Evolutionary conservation across 805 yeast genomes (phyloP), one percentile per base, ranked within the genome.

Genomic region (Monosporozyma aerobia): DNA sequence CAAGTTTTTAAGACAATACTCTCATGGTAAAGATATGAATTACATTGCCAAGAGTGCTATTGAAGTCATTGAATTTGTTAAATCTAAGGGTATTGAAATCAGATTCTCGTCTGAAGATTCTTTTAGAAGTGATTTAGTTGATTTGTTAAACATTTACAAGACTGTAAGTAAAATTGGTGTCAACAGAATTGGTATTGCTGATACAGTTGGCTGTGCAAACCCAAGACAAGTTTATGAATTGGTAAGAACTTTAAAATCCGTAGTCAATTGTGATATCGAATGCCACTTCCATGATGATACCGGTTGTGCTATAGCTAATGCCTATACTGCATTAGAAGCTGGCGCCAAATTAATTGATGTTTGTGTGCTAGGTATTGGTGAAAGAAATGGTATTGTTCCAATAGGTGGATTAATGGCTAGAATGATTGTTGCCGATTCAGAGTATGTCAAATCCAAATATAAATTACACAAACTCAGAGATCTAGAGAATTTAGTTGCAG

Each of bases 241-340:
- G 62, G 94, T 92, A 57, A 84, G 95, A 68, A 94, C 99, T 45
- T 81, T 92, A 70, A 88, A 83, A 73, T 82, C 90, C 13, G 96
- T 92, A 49, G 98, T 92, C 49, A 84, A 87, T 39, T 92, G 98
- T 77, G 99, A 92, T 70, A 90, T 92, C 64, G 99, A 92, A 76
- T 88, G 97, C 71, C 99, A 92, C 72, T 94, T 92, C 87, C 99
- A 92, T 76, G 88, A 92, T 71, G 99, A 92, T 72, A 92, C 99
- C 35, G 99, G 99, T 57, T 94, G 98, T 77, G 97, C 99, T 59
- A 89, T 92, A 74, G 97, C 97, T 56, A 92, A 92, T 70, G 97
- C 99, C 35, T 94, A 94, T 80, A 89, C 97, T 53, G 98, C 98
- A 13, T 78, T 92, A 64, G 99, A 92, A 74, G 99, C 90, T 52